Conservation (phyloP, 208 protist genomes). For the Acanthamoeba rhysodes region DNA sequence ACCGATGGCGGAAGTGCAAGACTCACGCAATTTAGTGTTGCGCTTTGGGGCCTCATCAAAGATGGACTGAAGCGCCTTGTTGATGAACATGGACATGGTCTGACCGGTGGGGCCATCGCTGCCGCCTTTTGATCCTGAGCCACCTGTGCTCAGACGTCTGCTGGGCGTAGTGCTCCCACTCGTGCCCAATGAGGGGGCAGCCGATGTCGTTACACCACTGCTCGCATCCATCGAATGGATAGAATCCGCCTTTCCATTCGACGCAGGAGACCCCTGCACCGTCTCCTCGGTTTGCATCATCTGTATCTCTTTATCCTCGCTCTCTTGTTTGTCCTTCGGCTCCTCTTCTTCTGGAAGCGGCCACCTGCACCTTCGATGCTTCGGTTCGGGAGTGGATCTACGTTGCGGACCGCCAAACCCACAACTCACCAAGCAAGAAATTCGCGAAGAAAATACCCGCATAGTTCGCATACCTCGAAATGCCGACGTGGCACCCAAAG, state of each 20-base stretch:
- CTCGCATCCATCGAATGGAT: neutral
- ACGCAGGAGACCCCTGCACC: neutral
- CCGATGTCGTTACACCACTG: neutral
- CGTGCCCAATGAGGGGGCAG: neutral
- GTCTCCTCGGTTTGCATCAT: neutral
- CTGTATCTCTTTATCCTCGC: neutral
- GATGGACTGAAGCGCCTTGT: constrained; percentile 27
- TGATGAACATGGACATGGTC: constrained; percentile 49
- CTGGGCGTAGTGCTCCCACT: neutral
- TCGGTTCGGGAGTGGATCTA: neutral
- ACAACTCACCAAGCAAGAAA: neutral
- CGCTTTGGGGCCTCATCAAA: constrained; percentile 30
- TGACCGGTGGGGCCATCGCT: constrained; percentile 28
- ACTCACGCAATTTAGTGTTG: constrained; percentile 39
- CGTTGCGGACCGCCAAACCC: neutral
- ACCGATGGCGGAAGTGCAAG: constrained; percentile 33
- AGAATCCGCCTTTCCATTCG: neutral
- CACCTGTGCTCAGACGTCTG: constrained; percentile 17
- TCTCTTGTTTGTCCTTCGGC: neutral
- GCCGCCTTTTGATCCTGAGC: neutral
- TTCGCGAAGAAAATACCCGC: neutral
- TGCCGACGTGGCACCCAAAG: neutral
- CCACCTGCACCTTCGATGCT: neutral
- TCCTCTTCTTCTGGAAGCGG: neutral
- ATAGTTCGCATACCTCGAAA: neutral